phyloP scores from a whole-genome alignment of 2,329 filamentous ascomycete species.

The Davidsoniella virescens region DNA sequence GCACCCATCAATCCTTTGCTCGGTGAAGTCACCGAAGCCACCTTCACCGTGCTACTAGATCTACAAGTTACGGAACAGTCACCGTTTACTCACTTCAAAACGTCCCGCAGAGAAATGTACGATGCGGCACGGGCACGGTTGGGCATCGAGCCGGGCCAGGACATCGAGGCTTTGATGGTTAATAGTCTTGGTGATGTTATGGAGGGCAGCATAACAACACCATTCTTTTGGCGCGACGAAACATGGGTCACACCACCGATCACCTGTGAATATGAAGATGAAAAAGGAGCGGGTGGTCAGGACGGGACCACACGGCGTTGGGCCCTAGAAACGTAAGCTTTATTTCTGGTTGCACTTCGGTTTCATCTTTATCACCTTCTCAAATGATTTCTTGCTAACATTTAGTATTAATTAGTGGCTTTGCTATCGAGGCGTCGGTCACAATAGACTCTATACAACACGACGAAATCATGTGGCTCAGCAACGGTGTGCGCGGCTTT shows the following conservation, averaged over 20 bases:
- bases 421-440: constrained; percentile 52
- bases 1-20: constrained; percentile 35
- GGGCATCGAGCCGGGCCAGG: constrained; percentile 28
- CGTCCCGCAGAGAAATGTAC: constrained; percentile 58
- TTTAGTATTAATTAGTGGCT: constrained; percentile 22
- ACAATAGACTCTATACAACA: constrained; percentile 42
- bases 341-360: background rate
- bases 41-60: constrained; percentile 32
- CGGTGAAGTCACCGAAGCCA: constrained; percentile 17
- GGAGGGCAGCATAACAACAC: constrained; percentile 71
- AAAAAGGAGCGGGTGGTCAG: constrained; percentile 54
- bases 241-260: constrained; percentile 69
- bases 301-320: constrained; percentile 69
- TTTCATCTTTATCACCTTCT: background rate
- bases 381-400: background rate
- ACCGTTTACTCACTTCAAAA: constrained; percentile 75
- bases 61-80: constrained; percentile 25
- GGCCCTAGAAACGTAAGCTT: constrained; percentile 50
- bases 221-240: constrained; percentile 60
- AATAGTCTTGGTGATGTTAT: constrained; percentile 53
- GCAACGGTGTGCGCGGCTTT: constrained; percentile 76
- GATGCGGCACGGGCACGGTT: constrained; percentile 48
- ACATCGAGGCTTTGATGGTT: constrained; percentile 59
- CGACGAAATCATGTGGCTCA: constrained; percentile 73
- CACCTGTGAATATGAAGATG: constrained; percentile 21